A percentile compares a stretch with the other conserved stretches of the same genome.
Evolutionary conservation across 1,139 yeast species (phyloP).

Genomic region (Komagataea norvegica): DNA sequence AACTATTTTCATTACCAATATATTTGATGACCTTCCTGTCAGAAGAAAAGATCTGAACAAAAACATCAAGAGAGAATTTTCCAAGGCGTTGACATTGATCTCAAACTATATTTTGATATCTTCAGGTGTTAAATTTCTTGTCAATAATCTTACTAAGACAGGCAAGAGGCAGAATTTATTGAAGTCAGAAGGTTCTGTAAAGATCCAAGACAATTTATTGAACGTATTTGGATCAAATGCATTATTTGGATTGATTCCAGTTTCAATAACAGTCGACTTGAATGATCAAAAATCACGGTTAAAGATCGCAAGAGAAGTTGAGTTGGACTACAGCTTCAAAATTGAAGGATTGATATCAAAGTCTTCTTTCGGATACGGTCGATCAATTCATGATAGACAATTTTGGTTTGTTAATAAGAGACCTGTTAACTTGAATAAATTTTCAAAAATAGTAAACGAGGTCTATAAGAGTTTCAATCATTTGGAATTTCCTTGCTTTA

Average conservation of each 20-base stretch:
- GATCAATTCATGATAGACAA: slow-evolving; percentile 72
- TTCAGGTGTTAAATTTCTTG: slow-evolving; percentile 51
- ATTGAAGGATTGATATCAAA: slow-evolving; percentile 66
- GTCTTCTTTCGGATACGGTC: slow-evolving; percentile 71
- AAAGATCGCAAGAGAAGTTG: slow-evolving; percentile 5
- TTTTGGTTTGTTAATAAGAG: slow-evolving; percentile 66
- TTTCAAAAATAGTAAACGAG: slow-evolving; percentile 64
- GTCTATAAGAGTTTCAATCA: slow-evolving; percentile 66
- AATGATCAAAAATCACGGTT: slow-evolving; percentile 16
- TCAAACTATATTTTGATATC: slow-evolving; percentile 64
- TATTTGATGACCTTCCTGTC: slow-evolving; percentile 70
- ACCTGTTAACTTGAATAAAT: slow-evolving; percentile 58
- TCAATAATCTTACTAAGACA: slow-evolving; percentile 46
- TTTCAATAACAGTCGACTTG: slow-evolving; percentile 36
- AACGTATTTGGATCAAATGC: slow-evolving; percentile 69
- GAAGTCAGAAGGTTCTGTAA: slow-evolving; percentile 45
- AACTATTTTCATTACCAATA: slow-evolving; percentile 41
- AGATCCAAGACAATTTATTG: slow-evolving; percentile 51
- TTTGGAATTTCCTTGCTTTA: slow-evolving; percentile 69
- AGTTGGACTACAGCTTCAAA: slow-evolving; percentile 28
- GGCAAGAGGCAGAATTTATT: slow-evolving; percentile 49
- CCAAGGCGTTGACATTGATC: slow-evolving; percentile 54
- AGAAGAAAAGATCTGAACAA: slow-evolving; percentile 66
- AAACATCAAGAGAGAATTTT: slow-evolving; percentile 66
- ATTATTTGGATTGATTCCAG: slow-evolving; percentile 48